Base-by-base conservation (phyloP, 768 basidiomycete species). In the Dacryopinax spathularia region DNA sequence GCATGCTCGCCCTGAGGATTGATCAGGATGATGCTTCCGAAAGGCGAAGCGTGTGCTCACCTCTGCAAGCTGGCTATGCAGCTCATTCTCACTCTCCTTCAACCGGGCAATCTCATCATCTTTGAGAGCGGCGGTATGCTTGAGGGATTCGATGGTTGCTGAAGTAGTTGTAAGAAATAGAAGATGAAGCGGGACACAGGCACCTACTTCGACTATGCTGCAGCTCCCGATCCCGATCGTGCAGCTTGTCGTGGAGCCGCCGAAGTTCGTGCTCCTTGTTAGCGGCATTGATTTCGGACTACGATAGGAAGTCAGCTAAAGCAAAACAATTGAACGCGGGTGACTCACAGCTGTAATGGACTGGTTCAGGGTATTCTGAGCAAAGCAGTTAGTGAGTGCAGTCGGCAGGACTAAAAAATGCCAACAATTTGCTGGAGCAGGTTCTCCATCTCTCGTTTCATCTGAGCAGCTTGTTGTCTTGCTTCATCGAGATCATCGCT, bases 351-450 rank as follows among this genome's bases (percentile, higher is more conserved):
- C 48, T 22, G 25, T 27, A 9, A 56, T 56, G 13, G 48, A 56
- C 48, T 56, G 48, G 25, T 56, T 56, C 5, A 56, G 48, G 22
- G 48, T 29, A 31, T 56, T 56, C 48, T 56, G 25, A 10, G 29
- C 25, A 5, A 10, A 27, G 2, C 13, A 10, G 20, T 56, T 13
- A 56, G 48, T 20, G 25, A 56, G 25, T 56, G 10, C 13, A 29
- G 5, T 6, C 5, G 20, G 48, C n/a, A 13, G 25, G 48, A 29
- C 5, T 3, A 29, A 9, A 29, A 31, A 3, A 9, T 20, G 18
- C 61, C 4, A 13, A 62, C 35, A 29, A 62, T 62, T 36, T 62
- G 61, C 36, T 62, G 61, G n/a, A 39, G 25, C 34, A 62, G 37
- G 36, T 62, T 62, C 35, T 62, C 61, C 7, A 3, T 62, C 18